These are phyloP conservation scores for Noccaea caerulescens DNA, from an alignment of 345 rosid genomes.

Conservation along the genomic window DNA sequence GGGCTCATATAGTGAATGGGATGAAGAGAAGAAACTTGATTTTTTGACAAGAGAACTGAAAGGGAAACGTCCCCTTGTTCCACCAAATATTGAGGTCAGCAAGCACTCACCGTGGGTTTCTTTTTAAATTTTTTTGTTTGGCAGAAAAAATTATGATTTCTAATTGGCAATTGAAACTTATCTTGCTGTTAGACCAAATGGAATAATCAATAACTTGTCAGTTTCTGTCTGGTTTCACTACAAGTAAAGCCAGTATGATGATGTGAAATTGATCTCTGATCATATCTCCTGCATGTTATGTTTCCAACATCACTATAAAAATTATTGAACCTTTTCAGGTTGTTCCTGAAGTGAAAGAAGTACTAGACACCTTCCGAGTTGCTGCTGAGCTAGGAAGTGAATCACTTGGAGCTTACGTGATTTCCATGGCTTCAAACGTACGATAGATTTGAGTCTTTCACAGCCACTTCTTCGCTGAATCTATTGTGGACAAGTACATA, in stretches of 20 bases:
- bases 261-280: constrained; percentile 11
- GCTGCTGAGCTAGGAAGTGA: constrained; percentile 96
- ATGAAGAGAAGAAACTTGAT: constrained; percentile 86
- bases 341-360: constrained; percentile 83
- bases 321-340: constrained; percentile 55
- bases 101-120: constrained; percentile 9
- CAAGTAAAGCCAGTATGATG: constrained; percentile 19
- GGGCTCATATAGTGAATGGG: constrained; percentile 95
- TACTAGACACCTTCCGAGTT: constrained; percentile 83
- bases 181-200: constrained; percentile 21
- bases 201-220: neutral
- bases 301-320: constrained; percentile 1
- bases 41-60: constrained; percentile 84
- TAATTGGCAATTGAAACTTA: constrained; percentile 8
- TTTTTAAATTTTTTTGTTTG: constrained; percentile 1
- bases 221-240: constrained; percentile 7
- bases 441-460: constrained; percentile 18
- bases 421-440: constrained; percentile 99
- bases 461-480: constrained; percentile 13
- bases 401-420: constrained; percentile 96
- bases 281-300: neutral
- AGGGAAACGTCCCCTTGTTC: constrained; percentile 93
- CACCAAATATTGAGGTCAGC: constrained; percentile 75
- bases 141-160: neutral
- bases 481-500: constrained; percentile 7